These are phyloP conservation scores for Stylosanthes scabra DNA, from an alignment of 331 rosid species.

Conservation along the genomic window DNA sequence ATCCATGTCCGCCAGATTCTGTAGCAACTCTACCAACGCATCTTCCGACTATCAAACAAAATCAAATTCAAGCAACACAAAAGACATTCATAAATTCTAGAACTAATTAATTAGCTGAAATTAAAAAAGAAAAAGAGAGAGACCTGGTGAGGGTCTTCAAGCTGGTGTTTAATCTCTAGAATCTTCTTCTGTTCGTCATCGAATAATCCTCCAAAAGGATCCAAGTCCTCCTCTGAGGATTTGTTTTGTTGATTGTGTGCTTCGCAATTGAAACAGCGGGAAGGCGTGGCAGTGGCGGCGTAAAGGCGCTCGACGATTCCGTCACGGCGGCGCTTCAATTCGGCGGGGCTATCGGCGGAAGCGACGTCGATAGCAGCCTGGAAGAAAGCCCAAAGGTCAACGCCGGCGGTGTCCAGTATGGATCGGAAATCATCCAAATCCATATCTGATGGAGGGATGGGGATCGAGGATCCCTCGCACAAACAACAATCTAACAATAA, in stretches of 20 bases:
- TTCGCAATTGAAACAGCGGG: constrained; percentile 54
- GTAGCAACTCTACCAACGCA: constrained; percentile 69
- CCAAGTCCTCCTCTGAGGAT: constrained; percentile 47
- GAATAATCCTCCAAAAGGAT: constrained; percentile 67
- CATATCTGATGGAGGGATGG: constrained; percentile 37
- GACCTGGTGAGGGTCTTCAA: constrained; percentile 79
- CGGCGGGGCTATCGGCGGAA: constrained; percentile 53
- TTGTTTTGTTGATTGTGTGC: neutral
- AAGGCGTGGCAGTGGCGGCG: constrained; percentile 42
- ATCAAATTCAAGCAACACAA: neutral
- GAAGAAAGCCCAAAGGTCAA: constrained; percentile 74
- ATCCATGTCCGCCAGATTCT: constrained; percentile 84
- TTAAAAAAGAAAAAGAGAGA: neutral
- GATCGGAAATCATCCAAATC: constrained; percentile 78
- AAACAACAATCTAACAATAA: too few species aligned
- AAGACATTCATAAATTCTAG: neutral
- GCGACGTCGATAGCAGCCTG: constrained; percentile 80
- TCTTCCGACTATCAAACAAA: constrained; percentile 60
- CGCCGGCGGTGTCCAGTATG: constrained; percentile 61
- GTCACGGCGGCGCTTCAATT: constrained; percentile 74
- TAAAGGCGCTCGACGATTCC: constrained; percentile 78
- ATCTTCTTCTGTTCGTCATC: constrained; percentile 79
- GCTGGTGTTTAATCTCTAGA: constrained; percentile 73
- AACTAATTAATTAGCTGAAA: neutral
- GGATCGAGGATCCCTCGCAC: neutral